phyloP scores from a whole-genome alignment of 208 protist species.

The Polymyxa betae region DNA sequence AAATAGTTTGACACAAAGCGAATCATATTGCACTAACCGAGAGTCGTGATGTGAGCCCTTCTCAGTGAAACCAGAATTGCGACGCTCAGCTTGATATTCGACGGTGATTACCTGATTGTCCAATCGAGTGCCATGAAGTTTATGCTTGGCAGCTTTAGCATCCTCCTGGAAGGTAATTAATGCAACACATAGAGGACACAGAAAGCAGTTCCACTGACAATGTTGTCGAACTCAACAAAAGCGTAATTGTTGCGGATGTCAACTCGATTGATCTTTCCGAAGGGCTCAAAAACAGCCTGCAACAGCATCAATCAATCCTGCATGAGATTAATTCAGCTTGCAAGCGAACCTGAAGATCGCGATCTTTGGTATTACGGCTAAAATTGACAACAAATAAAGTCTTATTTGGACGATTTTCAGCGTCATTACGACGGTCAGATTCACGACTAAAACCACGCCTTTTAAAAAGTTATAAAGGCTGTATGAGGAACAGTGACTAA shows the following conservation, averaged over 20 bases:
- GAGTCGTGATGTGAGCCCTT: not conserved
- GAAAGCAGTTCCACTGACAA: not conserved
- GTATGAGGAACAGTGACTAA: not conserved
- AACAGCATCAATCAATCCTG: too few relatives aligned
- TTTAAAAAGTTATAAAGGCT: not conserved
- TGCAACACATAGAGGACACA: not conserved
- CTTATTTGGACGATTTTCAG: not conserved
- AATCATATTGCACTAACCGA: not conserved
- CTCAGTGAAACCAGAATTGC: not conserved
- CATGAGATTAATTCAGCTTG: too few relatives aligned
- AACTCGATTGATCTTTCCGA: not conserved
- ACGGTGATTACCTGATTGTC: not conserved
- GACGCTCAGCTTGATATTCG: not conserved
- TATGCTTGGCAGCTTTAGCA: conserved; percentile 12
- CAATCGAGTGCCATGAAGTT: not conserved
- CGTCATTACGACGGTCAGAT: not conserved
- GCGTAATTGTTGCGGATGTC: conserved; percentile 16
- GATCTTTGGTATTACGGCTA: not conserved
- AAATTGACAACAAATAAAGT: conserved; percentile 1
- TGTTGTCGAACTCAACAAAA: not conserved
- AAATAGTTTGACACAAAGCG: not conserved
- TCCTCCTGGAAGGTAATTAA: not conserved
- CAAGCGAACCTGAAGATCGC: too few relatives aligned
- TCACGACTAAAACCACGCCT: not conserved
- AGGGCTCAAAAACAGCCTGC: not conserved